Conservation (phyloP, 495 filamentous ascomycete genomes). For the Parathielavia appendiculata region DNA sequence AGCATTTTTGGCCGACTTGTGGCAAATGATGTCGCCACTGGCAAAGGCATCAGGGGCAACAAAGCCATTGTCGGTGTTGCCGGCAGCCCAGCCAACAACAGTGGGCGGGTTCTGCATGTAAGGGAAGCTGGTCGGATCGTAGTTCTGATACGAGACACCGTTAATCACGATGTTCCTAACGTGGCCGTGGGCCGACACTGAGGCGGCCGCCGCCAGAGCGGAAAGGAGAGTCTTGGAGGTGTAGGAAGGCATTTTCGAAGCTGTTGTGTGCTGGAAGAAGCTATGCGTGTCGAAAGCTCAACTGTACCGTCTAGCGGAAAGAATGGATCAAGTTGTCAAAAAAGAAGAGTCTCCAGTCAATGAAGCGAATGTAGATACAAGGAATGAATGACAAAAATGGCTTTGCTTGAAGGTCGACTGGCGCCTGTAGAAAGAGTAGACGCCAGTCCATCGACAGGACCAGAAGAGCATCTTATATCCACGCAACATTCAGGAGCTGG, state of each 20-base stretch:
- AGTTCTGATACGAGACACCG: conserved; percentile 44
- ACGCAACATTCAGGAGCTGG: neutral
- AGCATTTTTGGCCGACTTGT: conserved; percentile 40
- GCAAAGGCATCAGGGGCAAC: conserved; percentile 44
- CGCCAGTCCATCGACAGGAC: neutral
- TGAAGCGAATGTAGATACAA: conserved; percentile 25
- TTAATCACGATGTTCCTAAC: conserved; percentile 56
- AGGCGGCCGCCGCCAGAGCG: conserved; percentile 46
- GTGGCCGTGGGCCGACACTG: conserved; percentile 58
- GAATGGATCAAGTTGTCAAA: conserved; percentile 15
- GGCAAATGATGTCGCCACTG: conserved; percentile 49
- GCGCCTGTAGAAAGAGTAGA: conserved; percentile 19
- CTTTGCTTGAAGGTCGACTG: conserved; percentile 19
- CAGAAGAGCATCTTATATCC: conserved; percentile 13
- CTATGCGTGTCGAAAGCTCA: conserved; percentile 6
- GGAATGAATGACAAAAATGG: conserved; percentile 23
- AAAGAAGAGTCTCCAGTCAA: conserved; percentile 31
- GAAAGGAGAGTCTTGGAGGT: conserved; percentile 30
- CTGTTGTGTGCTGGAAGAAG: neutral
- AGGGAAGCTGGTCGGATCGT: conserved; percentile 36
- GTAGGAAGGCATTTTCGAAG: conserved; percentile 29
- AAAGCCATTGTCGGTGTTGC: conserved; percentile 56
- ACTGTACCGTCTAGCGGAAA: conserved; percentile 24
- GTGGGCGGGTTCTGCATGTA: conserved; percentile 43
- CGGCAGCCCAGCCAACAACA: conserved; percentile 51